phyloP scores from a whole-genome alignment of 2,329 filamentous ascomycete species.

The Arthroderma sp. region DNA sequence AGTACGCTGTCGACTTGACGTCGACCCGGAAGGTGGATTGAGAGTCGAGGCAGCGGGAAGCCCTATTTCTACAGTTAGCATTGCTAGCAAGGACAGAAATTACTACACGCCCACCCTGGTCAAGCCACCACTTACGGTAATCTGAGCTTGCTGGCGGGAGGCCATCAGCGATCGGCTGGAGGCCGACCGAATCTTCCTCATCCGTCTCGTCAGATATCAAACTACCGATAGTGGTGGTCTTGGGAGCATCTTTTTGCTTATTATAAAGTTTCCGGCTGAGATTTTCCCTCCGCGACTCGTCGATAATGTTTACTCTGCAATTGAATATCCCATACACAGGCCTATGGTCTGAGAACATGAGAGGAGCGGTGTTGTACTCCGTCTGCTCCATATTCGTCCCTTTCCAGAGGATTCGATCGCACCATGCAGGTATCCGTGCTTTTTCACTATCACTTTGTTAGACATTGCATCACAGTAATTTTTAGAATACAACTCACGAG shows the following conservation, averaged over 20 bases:
- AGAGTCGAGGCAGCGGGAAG: conserved; percentile 63
- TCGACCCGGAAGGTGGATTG: conserved; percentile 49
- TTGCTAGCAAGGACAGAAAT: conserved; percentile 6
- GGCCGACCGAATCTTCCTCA: conserved; percentile 57
- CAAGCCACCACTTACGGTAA: conserved; percentile 52
- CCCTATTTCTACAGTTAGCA: conserved; percentile 28
- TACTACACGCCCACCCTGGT: conserved; percentile 35
- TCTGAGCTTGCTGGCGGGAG: conserved; percentile 51
- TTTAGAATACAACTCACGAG: conserved; percentile 44
- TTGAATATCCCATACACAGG: conserved; percentile 86
- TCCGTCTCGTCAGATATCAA: conserved; percentile 15
- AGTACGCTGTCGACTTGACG: conserved; percentile 59
- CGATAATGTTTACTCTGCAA: conserved; percentile 65
- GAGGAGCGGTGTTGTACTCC: conserved; percentile 66
- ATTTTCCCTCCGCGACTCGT: conserved; percentile 58
- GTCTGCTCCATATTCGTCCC: conserved; percentile 71
- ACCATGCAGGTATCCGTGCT: conserved; percentile 90
- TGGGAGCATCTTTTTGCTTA: conserved; percentile 50
- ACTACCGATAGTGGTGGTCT: conserved; percentile 25
- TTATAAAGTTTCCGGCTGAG: conserved; percentile 66
- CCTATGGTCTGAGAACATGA: conserved; percentile 89
- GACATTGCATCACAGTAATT: not conserved
- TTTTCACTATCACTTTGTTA: conserved; percentile 54
- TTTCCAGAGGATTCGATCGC: conserved; percentile 80
- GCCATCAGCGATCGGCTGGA: conserved; percentile 70